Percentiles rank a stretch among this genome's conserved stretches.
phyloP scores from a whole-genome alignment of 2,329 filamentous ascomycete species.

The Cercospora zeina region DNA sequence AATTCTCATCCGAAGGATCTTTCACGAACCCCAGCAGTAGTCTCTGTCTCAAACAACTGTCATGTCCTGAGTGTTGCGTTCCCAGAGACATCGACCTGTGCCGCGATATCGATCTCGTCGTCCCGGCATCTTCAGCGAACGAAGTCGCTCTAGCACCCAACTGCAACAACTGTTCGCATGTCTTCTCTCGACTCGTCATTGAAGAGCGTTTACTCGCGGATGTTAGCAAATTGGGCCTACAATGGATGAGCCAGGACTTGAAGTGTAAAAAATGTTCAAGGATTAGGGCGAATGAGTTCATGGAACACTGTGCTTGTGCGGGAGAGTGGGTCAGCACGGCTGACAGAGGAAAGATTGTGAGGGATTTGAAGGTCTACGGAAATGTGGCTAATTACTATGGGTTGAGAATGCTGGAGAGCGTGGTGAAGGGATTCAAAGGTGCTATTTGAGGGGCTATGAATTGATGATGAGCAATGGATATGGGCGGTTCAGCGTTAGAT shows the following conservation, averaged over 20 bases:
- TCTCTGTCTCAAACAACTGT: slow-evolving; percentile 71
- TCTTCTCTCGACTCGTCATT: slow-evolving; percentile 75
- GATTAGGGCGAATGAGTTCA: slow-evolving; percentile 83
- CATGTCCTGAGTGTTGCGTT: slow-evolving; percentile 88
- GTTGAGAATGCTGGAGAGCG: slow-evolving; percentile 74
- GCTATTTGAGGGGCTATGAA: slow-evolving; percentile 4
- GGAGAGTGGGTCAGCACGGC: slow-evolving; percentile 78
- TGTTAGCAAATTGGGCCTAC: slow-evolving; percentile 71
- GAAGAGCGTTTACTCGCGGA: slow-evolving; percentile 79
- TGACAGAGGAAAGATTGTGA: slow-evolving; percentile 64
- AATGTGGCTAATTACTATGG: slow-evolving; percentile 77
- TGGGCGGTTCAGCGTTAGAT: background rate
- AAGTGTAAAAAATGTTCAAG: slow-evolving; percentile 71
- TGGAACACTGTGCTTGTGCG: slow-evolving; percentile 93
- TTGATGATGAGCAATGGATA: background rate
- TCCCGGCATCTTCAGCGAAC: slow-evolving; percentile 21
- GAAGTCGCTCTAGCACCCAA: slow-evolving; percentile 33
- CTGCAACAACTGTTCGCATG: slow-evolving; percentile 68
- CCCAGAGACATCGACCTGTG: slow-evolving; percentile 88
- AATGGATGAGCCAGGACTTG: slow-evolving; percentile 88
- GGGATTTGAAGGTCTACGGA: slow-evolving; percentile 66
- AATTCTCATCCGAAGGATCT: slow-evolving; percentile 84
- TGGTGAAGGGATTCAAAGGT: slow-evolving; percentile 52
- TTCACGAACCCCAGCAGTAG: slow-evolving; percentile 83
- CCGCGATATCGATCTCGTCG: slow-evolving; percentile 76